These are phyloP conservation scores for Ambrosiella beaveri DNA, from an alignment of 2,329 filamentous ascomycete species.

Conservation along the genomic window DNA sequence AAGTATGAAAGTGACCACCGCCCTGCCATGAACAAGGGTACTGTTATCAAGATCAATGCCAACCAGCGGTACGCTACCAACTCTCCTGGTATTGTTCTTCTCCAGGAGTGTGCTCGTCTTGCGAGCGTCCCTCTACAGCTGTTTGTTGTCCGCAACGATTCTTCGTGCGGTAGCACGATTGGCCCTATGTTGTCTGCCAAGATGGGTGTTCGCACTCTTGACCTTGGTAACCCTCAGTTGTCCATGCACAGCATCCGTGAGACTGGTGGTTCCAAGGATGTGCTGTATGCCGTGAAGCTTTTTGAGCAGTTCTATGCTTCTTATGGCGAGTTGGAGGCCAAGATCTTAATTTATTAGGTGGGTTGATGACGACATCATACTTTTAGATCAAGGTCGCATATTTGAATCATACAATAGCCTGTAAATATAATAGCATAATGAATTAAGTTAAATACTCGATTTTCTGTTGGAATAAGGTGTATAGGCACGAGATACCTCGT, in stretches of 20 bases:
- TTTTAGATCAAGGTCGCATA: background rate
- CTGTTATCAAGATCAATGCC: slow-evolving; percentile 95
- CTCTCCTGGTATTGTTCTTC: slow-evolving; percentile 78
- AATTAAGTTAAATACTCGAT: no score
- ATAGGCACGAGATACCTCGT: no score
- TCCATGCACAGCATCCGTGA: slow-evolving; percentile 97
- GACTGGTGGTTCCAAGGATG: slow-evolving; percentile 74
- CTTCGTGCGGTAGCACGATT: slow-evolving; percentile 86
- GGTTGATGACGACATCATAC: background rate
- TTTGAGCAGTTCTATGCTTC: slow-evolving; percentile 77
- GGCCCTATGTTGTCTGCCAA: slow-evolving; percentile 88
- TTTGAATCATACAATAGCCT: no score
- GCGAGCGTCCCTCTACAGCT: slow-evolving; percentile 75
- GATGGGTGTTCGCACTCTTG: slow-evolving; percentile 73
- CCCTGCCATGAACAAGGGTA: slow-evolving; percentile 90
- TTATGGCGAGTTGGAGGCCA: slow-evolving; percentile 67
- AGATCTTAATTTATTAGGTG: slow-evolving; percentile 60
- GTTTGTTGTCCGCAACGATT: slow-evolving; percentile 93
- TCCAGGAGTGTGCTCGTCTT: slow-evolving; percentile 68
- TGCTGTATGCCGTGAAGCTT: slow-evolving; percentile 67
- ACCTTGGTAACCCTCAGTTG: slow-evolving; percentile 84
- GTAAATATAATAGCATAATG: no score
- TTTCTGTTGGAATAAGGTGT: no score
- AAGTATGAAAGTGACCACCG: slow-evolving; percentile 88
- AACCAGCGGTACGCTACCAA: slow-evolving; percentile 96